A percentile compares a stretch with the other conserved stretches of the same genome.
Conservation (phyloP, 192 early-diverging fungal species). For the Pilaira anomala region DNA sequence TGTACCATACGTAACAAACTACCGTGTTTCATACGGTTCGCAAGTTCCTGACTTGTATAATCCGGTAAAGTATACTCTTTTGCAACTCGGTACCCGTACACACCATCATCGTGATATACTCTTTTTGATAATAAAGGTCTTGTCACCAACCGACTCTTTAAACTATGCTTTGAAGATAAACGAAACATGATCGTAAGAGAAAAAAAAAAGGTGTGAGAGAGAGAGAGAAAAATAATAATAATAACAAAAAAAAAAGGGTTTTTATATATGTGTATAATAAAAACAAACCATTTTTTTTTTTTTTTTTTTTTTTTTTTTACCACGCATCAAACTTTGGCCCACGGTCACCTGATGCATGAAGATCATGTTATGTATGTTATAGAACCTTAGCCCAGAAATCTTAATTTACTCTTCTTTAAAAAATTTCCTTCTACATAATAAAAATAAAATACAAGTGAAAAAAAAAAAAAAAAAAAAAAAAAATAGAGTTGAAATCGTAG, state of each 20-base stretch:
- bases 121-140: background rate
- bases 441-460: no score
- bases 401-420: no score
- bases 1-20: constrained; percentile 82
- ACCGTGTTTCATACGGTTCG: constrained; percentile 80
- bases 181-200: background rate
- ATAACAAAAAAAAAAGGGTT: background rate
- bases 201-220: background rate
- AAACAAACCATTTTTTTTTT: background rate
- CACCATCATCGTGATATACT: constrained; percentile 74
- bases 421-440: no score
- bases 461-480: no score
- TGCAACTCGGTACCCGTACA: constrained; percentile 87
- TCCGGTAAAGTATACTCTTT: constrained; percentile 67
- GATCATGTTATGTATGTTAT: no score
- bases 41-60: constrained; percentile 75
- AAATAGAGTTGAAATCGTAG: no score
- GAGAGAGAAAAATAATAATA: background rate
- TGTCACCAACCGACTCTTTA: background rate
- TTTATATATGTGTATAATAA: background rate
- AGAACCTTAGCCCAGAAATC: no score
- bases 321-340: background rate
- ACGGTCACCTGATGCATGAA: constrained; percentile 17
- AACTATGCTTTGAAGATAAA: constrained; percentile 3
- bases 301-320: background rate